A percentile compares a stretch with the other conserved stretches of the same genome.
Conservation (phyloP, 192 early-diverging fungal genomes). For the Lunasporangiospora selenospora region DNA sequence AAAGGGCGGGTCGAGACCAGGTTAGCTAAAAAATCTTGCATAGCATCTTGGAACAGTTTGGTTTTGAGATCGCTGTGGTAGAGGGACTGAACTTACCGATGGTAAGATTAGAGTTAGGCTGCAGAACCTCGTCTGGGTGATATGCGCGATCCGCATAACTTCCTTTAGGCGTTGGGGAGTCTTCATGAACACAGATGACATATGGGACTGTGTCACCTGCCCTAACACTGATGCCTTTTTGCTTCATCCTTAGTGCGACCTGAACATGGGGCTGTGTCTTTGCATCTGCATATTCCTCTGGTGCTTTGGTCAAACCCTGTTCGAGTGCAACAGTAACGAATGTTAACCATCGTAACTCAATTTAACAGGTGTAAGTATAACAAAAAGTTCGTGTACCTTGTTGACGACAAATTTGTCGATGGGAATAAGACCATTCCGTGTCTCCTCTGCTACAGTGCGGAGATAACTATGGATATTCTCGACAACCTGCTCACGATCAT, state of each 20-base stretch:
- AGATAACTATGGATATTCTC: slow-evolving; percentile 84
- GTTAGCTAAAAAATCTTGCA: not conserved
- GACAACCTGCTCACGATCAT: slow-evolving; percentile 73
- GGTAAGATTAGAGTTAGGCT: slow-evolving; percentile 53
- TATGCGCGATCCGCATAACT: slow-evolving; percentile 77
- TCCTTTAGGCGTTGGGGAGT: slow-evolving; percentile 24
- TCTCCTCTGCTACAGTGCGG: slow-evolving; percentile 68
- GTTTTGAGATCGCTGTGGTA: not conserved
- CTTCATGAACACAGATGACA: slow-evolving; percentile 74
- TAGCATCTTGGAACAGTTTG: too few relatives aligned
- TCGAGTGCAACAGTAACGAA: not conserved
- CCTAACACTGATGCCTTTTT: slow-evolving; percentile 67
- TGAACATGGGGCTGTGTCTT: slow-evolving; percentile 95
- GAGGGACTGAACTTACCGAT: slow-evolving; percentile 44
- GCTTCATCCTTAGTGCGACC: slow-evolving; percentile 85
- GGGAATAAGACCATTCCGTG: slow-evolving; percentile 70
- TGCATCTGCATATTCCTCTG: slow-evolving; percentile 87
- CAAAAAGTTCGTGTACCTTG: slow-evolving; percentile 63
- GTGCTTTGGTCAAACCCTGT: slow-evolving; percentile 88
- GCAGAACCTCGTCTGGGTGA: slow-evolving; percentile 83
- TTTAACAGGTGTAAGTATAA: not conserved
- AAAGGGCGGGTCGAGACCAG: not conserved
- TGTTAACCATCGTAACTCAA: not conserved
- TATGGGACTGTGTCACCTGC: slow-evolving; percentile 95
- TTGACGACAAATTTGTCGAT: slow-evolving; percentile 90